Evolutionary conservation across 2,329 filamentous ascomycete species (phyloP).

Genomic region (Verticillium isaacii): DNA sequence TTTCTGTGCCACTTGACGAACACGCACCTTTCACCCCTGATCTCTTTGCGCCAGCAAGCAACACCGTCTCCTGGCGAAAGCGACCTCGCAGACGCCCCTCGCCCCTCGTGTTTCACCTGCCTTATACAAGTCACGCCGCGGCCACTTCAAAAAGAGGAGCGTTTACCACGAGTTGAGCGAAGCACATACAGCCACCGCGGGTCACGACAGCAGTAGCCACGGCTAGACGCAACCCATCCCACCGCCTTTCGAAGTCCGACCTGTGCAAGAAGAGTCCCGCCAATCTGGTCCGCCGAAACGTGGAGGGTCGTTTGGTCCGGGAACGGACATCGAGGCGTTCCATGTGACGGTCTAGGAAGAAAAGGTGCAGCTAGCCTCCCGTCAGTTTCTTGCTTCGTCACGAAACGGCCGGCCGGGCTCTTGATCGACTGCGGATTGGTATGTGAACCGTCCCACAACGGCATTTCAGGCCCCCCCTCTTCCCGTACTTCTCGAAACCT

Average conservation of each 20-base stretch:
- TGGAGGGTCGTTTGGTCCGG: slow-evolving; percentile 19
- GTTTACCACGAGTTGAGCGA: slow-evolving; percentile 2
- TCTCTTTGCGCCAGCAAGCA: neutral
- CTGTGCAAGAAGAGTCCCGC: slow-evolving; percentile 5
- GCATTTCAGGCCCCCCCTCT: slow-evolving; percentile 10
- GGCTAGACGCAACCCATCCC: slow-evolving; percentile 6
- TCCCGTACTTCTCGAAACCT: neutral
- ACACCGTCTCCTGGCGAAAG: neutral
- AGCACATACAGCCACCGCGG: slow-evolving; percentile 5
- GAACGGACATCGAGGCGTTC: slow-evolving; percentile 25
- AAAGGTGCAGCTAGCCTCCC: slow-evolving; percentile 25
- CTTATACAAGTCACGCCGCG: slow-evolving; percentile 4
- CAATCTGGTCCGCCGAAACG: slow-evolving; percentile 12
- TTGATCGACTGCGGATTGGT: slow-evolving; percentile 29
- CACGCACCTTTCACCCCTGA: neutral
- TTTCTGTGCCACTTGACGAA: slow-evolving; percentile 3
- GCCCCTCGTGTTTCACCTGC: neutral
- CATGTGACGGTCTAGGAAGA: slow-evolving; percentile 31
- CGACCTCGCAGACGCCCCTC: neutral
- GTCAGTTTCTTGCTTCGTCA: slow-evolving; percentile 13
- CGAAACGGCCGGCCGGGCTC: slow-evolving; percentile 13
- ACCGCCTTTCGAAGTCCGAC: neutral
- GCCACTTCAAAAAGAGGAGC: neutral
- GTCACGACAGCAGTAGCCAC: slow-evolving; percentile 6
- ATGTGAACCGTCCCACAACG: slow-evolving; percentile 32